Conservation (phyloP, 345 rosid species). For the Cardamine resedifolia region DNA sequence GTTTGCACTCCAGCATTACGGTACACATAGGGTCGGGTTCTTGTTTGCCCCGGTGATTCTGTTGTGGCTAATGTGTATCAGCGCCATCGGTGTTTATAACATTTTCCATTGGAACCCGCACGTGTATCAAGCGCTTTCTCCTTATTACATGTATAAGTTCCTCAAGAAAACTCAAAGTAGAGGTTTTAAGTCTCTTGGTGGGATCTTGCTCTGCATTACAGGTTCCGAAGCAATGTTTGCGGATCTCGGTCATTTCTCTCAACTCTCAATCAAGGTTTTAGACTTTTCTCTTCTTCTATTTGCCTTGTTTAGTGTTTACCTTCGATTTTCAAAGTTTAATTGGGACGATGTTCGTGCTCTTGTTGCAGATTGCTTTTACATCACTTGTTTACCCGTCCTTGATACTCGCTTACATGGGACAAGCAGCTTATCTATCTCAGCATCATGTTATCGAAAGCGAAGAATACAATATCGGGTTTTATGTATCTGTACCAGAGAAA, state of each 20-base stretch:
- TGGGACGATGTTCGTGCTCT: background rate
- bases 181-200: constrained; percentile 94
- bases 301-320: background rate
- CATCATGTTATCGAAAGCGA: constrained; percentile 50
- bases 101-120: constrained; percentile 82
- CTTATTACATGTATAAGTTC: constrained; percentile 73
- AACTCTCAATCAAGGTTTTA: constrained; percentile 77
- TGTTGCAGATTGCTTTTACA: constrained; percentile 85
- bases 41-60: constrained; percentile 85
- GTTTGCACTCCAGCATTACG: constrained; percentile 92
- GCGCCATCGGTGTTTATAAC: constrained; percentile 74
- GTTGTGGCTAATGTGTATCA: constrained; percentile 75
- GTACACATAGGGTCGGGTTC: constrained; percentile 87
- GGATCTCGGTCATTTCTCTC: constrained; percentile 92
- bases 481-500: constrained; percentile 83
- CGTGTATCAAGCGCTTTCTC: constrained; percentile 83
- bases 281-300: background rate
- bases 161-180: constrained; percentile 70
- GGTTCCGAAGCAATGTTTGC: constrained; percentile 99
- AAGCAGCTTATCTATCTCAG: constrained; percentile 83
- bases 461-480: constrained; percentile 61
- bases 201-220: constrained; percentile 81
- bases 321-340: background rate
- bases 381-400: constrained; percentile 85
- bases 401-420: constrained; percentile 95